Base-by-base conservation (phyloP, 2,329 filamentous ascomycete species). In the Didymosphaeria variabile region DNA sequence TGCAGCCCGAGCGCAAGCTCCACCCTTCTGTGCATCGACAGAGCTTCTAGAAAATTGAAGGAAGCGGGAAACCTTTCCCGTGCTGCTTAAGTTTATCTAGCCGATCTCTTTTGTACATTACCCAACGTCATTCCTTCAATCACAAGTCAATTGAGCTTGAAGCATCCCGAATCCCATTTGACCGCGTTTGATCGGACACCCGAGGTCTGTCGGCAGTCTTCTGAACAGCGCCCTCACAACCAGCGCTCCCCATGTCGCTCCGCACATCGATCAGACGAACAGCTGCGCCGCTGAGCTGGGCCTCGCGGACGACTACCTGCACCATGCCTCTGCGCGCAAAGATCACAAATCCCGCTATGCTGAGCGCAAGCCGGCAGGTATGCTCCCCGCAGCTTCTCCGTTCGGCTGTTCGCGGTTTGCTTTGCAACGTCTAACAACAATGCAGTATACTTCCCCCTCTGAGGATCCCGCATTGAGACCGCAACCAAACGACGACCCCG, bases 311-410 rank as follows among this genome's bases (percentile, higher is more conserved):
- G 57, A 62, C 62, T 40, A 65, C 71, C 46, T 60, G 66, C 38
- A 80, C 72, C 59, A 97, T 97, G 92, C 92, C 93, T 77, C 85
- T 97, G 67, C 89, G 88, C 83, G 91, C 91, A 64, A 94, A 91
- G 79, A 85, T 93, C 67, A 81, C 85, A 74, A 86, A 86, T 77
- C 83, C 88, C 67, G 85, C 85, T 55, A 83, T 72, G 73, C 68
- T 87, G 68, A 81, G 77, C 65, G 80, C 81, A 59, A 80, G 80
- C 71, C 80, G 85, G 74, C 82, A 82, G 79, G 87, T 90, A 67
- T 53, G 44, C 38, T 53, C 56, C 55, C 60, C 55, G 58, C 58
- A 55, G 52, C 54, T 57, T 63, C 54, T 34, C 47, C 42, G 47
- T 19, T 15, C 34, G 8, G n/a, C 21, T 51, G 45, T 57, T 49